Conservation (phyloP, 1,284 basidiomycete species). For the Paramarasmius palmivorus region DNA sequence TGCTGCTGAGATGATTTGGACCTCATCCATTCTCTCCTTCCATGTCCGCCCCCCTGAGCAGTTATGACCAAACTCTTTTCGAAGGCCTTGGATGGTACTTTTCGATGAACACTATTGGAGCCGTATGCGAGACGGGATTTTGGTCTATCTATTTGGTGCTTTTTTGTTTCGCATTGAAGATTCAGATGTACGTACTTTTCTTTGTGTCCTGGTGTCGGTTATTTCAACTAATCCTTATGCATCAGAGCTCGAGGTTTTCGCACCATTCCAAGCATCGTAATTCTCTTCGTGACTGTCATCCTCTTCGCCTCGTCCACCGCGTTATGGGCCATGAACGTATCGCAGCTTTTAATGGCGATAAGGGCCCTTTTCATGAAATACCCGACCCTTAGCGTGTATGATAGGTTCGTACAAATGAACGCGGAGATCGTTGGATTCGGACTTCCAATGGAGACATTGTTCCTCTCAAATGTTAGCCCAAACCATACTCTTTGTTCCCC, state of each 20-base stretch:
- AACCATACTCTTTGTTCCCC: too few species aligned
- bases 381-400: background rate
- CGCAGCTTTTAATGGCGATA: background rate
- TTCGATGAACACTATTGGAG: background rate
- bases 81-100: slow-evolving; percentile 1
- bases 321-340: slow-evolving; percentile 7
- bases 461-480: background rate
- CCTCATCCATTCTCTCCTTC: background rate
- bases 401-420: background rate
- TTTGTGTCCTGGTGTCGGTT: too few species aligned
- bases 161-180: slow-evolving; percentile 4
- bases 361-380: background rate
- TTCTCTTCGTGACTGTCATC: background rate
- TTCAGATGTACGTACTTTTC: slow-evolving; percentile 4
- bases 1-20: too few species aligned
- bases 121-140: slow-evolving; percentile 5
- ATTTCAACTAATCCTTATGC: background rate
- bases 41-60: background rate
- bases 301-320: slow-evolving; percentile 6
- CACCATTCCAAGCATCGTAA: background rate
- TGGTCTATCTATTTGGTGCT: slow-evolving; percentile 2
- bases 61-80: background rate
- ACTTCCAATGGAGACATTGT: slow-evolving; percentile 1
- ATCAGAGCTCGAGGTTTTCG: background rate
- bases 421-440: background rate